Base-by-base conservation (phyloP, 2,329 filamentous ascomycete genomes). In the Neoascochyta sp. region DNA sequence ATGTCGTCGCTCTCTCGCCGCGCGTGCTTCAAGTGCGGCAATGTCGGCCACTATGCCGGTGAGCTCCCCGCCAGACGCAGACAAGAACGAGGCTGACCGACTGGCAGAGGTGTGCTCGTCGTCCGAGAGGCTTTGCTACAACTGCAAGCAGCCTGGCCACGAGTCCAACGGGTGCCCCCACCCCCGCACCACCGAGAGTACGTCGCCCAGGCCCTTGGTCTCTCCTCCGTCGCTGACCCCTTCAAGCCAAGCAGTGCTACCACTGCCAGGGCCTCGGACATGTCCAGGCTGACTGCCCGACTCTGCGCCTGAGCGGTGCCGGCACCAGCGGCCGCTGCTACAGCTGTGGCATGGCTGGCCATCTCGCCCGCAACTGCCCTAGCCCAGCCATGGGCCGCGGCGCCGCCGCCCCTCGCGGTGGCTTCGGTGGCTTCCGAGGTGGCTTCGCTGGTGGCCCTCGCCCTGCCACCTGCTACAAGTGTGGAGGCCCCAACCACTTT, bases 261-360 rank as follows among this genome's bases (percentile, higher is more conserved):
- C 92, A 96, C 73, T 98, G 92, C 76, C 92, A 96, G 74, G 92
- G 92, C 37, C 79, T 96, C 41, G 92, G 92, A 50, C 92, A 98
- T 65, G 92, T 98, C 57, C 92, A 98, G 74, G 92, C 92, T 52
- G 92, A 98, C 68, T 98, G 92, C 78, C 92, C 92, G 57, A 96
- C 92, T 42, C 79, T 98, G 46, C 87, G 92, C 52, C 69, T 98
- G 65, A 94, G 81, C 66, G 89, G 76, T 39, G 83, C 82, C 52
- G 78, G 81, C 43, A 81, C 82, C 39, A 81, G 83, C 63, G 87
- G 86, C 45, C 86, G 88, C 53, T 98, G 92, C 81, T 98, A 98
- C 71, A 92, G 86, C 70, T 98, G 92, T 66, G 89, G 87, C 52
- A 83, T 94, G 66, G 80, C 83, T 41, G 92, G 92, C 36, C 92